These are phyloP conservation scores for Clathrus columnatus DNA, from an alignment of 768 basidiomycete genomes.

Conservation along the genomic window DNA sequence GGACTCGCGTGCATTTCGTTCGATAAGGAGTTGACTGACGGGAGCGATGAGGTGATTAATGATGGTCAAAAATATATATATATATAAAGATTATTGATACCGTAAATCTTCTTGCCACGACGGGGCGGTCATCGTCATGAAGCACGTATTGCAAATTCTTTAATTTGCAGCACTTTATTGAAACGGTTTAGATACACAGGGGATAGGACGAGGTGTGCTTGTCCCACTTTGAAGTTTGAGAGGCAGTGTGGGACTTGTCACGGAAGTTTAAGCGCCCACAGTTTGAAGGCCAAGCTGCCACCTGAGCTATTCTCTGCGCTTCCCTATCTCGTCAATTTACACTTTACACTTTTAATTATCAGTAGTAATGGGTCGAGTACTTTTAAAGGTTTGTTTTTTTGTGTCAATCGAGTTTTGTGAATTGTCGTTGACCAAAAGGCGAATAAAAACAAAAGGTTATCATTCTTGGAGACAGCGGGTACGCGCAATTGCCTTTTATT, in stretches of 20 bases:
- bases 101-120: slow-evolving; percentile 13
- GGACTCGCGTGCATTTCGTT: slow-evolving; percentile 75
- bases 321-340: no score
- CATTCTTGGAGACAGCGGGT: slow-evolving; percentile 98
- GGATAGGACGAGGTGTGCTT: no score
- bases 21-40: slow-evolving; percentile 66
- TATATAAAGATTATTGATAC: background rate
- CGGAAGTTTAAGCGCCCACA: no score
- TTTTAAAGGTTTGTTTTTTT: slow-evolving; percentile 56
- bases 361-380: slow-evolving; percentile 74
- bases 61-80: slow-evolving; percentile 36
- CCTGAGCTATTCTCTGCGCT: no score
- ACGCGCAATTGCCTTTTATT: slow-evolving; percentile 26
- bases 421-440: background rate
- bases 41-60: slow-evolving; percentile 77
- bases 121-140: slow-evolving; percentile 10
- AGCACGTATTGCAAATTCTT: background rate
- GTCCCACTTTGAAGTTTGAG: no score
- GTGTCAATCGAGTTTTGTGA: background rate
- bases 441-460: slow-evolving; percentile 60
- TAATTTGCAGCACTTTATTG: no score
- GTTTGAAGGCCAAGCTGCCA: no score
- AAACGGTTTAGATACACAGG: no score
- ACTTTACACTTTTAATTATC: no score
- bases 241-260: no score